phyloP scores from a whole-genome alignment of 2,329 filamentous ascomycete genomes.

The Ceratocystis huliohia region DNA sequence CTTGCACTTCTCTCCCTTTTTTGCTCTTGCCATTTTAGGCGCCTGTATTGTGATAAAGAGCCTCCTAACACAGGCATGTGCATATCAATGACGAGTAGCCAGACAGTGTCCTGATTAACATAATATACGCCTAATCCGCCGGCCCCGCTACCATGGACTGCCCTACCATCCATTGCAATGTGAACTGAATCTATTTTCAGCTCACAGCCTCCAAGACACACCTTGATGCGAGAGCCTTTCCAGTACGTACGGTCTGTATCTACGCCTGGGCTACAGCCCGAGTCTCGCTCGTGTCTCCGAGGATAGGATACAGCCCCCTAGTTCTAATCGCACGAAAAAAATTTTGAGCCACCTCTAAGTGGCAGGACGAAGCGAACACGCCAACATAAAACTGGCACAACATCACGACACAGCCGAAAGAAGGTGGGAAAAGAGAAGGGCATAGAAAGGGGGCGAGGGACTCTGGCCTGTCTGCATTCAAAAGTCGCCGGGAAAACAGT shows the following conservation, averaged over 20 bases:
- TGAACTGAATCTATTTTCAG: background rate
- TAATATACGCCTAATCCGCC: too few relatives aligned
- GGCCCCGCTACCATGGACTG: background rate
- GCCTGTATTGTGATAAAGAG: too few relatives aligned
- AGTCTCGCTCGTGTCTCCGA: background rate
- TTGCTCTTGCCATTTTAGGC: too few relatives aligned
- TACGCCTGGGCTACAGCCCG: background rate
- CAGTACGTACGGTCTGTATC: too few relatives aligned
- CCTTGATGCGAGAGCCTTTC: background rate
- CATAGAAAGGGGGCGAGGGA: background rate
- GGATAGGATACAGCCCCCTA: too few relatives aligned
- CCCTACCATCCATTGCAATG: background rate
- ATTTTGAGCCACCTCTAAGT: background rate
- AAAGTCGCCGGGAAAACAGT: background rate
- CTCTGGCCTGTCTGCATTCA: background rate
- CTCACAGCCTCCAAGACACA: background rate
- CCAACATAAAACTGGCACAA: background rate
- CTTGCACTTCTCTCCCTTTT: too few relatives aligned
- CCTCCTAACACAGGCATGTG: too few relatives aligned
- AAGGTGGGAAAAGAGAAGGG: background rate
- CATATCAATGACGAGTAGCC: too few relatives aligned
- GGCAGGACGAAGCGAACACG: conserved; percentile 3
- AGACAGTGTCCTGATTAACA: too few relatives aligned
- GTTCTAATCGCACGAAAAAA: too few relatives aligned
- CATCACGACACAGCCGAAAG: background rate